Evolutionary conservation across 257 asterid species (phyloP), one percentile per base, ranked within the genome.

Genomic region (Ocimum tenuiflorum): DNA sequence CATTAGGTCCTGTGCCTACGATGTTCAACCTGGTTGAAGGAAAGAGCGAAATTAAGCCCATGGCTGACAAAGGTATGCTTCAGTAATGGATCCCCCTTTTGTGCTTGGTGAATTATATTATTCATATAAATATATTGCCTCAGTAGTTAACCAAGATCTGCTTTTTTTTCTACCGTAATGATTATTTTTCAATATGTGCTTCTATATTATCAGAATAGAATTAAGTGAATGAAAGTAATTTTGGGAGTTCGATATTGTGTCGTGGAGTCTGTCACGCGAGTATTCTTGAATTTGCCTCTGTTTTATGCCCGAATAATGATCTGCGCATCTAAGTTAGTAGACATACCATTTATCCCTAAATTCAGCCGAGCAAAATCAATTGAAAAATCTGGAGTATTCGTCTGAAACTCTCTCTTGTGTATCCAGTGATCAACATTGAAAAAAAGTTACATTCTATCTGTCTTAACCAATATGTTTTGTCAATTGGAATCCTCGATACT

Each of bases 1-100:
- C 94, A 0, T 78, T 92, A 67, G 88, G 80, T 73, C 96, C 96
- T n/a, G 78, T 83, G 75, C 95, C 94, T 36, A 86, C 58, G 85
- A 77, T 83, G 72, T 65, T 83, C 23, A 83, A 81, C 67, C 71
- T 42, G 48, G 59, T 60, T 31, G 85, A 74, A 35, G 72, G 33
- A 48, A 73, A 76, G 78, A 68, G 75, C 60, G 81, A 67, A 73
- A 64, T 63, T 38, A 64, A 64, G 75, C 76, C 81, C 5, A 38
- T 65, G 45, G 71, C 60, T 59, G 73, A 66, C 70, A 76, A 75
- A 77, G 96, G 97, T 88, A 79, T 67, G 82, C 77, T 65, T 57
- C 20, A 43, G 39, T 18, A n/a, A 3, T 56, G 39, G 13, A 19
- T 6, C 23, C 11, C 29, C 42, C 17, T 50, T 46, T 18, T 33